Conservation (phyloP, 2,329 filamentous ascomycete species). For the Pseudofabraea citricarpa region DNA sequence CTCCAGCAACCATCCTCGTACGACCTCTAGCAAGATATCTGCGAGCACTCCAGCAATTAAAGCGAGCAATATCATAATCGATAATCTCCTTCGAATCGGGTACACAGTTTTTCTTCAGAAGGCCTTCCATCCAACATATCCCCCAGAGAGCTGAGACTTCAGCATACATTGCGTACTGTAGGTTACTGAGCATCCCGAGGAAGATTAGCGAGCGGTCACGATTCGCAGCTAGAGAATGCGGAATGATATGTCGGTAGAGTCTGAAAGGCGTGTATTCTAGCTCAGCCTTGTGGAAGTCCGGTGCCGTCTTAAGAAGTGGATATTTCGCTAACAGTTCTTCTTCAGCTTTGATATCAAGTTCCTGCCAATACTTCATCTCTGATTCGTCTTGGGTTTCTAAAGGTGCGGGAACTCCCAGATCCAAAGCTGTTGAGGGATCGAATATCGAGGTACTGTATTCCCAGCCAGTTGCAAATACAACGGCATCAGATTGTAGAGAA, state of each 20-base stretch:
- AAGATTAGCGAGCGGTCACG: slow-evolving; percentile 9
- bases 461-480: slow-evolving; percentile 11
- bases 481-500: slow-evolving; percentile 4
- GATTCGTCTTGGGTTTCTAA: slow-evolving; percentile 2
- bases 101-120: not conserved
- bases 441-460: slow-evolving; percentile 4
- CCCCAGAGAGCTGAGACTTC: slow-evolving; percentile 11
- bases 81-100: slow-evolving; percentile 7
- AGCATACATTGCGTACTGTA: slow-evolving; percentile 8
- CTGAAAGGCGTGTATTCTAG: slow-evolving; percentile 7
- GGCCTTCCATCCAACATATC: slow-evolving; percentile 9
- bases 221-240: slow-evolving; percentile 6
- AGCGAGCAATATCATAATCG: slow-evolving; percentile 9
- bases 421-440: slow-evolving; percentile 1
- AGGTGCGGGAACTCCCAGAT: slow-evolving; percentile 4
- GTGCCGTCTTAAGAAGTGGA: slow-evolving; percentile 7
- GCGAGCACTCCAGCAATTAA: slow-evolving; percentile 9
- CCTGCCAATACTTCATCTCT: slow-evolving; percentile 4
- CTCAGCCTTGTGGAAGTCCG: slow-evolving; percentile 1
- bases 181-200: slow-evolving; percentile 7
- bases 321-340: not conserved
- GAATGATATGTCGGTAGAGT: slow-evolving; percentile 11
- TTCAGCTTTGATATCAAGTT: not conserved
- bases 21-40: slow-evolving; percentile 6
- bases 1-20: slow-evolving; percentile 6